Base-by-base conservation (phyloP, 1,284 basidiomycete genomes). In the Apiotrichum porosum region DNA sequence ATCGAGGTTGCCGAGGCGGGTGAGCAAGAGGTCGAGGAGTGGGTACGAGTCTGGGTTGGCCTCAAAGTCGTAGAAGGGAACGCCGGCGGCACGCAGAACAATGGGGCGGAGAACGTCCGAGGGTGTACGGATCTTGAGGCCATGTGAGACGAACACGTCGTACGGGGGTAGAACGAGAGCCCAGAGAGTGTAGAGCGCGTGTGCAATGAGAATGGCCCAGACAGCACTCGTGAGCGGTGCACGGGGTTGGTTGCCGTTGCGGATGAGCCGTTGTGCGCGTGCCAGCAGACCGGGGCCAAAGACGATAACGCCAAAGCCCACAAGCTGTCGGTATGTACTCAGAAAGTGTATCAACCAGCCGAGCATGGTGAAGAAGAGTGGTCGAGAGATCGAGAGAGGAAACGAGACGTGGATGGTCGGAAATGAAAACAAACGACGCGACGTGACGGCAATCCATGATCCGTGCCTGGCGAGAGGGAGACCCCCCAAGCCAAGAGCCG, bases 131-230 rank as follows among this genome's bases (percentile, higher is more conserved):
- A 65, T 57, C 9, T 56, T 54, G 12, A 66, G 51, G 13, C 34
- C 18, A 33, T 62, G 37, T 4, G 46, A 38, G 9, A 36, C 30
- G 51, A 69, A 69, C 18, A 66, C 32, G 47, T 69, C 56, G 54
- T 55, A 68, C 0, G 65, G 62, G 12, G 63, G 68, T 5, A 36
- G 22, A 28, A 55, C 6, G 26, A 63, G 52, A 2, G 42, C 37
- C 13, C 26, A 50, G 23, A 58, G 9, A 8, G 42, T 26, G 37
- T 54, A 60, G 4, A 55, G 14, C 3, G 53, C 52, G 35, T 62
- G 50, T 6, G 56, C 18, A 24, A 36, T 35, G 1, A 62, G 26
- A 19, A 61, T 28, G 13, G 58, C 15, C 41, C 52, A 53, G 23
- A 53, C 30, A 13, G 39, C 10, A 10, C 14, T 36, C 8, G 49